These are phyloP conservation scores for Mortierella antarctica DNA, from an alignment of 192 early-diverging fungal genomes.

Conservation along the genomic window DNA sequence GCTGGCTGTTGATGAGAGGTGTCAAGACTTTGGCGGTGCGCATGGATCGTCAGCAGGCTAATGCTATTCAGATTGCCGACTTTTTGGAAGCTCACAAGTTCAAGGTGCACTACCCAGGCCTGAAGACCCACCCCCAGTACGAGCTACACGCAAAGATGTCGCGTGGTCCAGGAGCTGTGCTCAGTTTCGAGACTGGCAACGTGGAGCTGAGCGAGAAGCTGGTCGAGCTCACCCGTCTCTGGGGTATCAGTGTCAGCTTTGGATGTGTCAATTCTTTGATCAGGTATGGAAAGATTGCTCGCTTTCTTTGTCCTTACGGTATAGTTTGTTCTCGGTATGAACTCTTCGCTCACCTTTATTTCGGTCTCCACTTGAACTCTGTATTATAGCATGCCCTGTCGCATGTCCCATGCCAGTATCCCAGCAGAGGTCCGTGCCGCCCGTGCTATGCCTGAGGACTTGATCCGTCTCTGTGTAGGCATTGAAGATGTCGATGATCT, in stretches of 20 bases:
- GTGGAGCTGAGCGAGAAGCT: slow-evolving; percentile 80
- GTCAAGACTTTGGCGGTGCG: slow-evolving; percentile 96
- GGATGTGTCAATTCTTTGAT: slow-evolving; percentile 98
- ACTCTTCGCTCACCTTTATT: not conserved
- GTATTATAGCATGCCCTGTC: slow-evolving; percentile 88
- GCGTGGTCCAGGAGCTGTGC: slow-evolving; percentile 89
- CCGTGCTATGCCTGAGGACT: slow-evolving; percentile 93
- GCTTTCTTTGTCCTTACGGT: not conserved
- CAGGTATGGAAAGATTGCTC: slow-evolving; percentile 64
- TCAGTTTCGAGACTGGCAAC: slow-evolving; percentile 94
- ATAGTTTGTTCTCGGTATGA: not conserved
- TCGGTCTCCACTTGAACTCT: not conserved
- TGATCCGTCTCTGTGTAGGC: slow-evolving; percentile 95
- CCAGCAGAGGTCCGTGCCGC: slow-evolving; percentile 90
- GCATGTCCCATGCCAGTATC: slow-evolving; percentile 98
- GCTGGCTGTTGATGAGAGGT: slow-evolving; percentile 92
- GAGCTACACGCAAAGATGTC: slow-evolving; percentile 84
- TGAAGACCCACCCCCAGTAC: slow-evolving; percentile 84
- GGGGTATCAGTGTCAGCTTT: slow-evolving; percentile 96
- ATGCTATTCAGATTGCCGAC: slow-evolving; percentile 80
- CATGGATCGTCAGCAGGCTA: slow-evolving; percentile 94
- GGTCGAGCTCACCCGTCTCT: slow-evolving; percentile 85
- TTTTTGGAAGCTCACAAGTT: slow-evolving; percentile 85
- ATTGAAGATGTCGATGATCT: slow-evolving; percentile 96
- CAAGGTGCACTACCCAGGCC: slow-evolving; percentile 91